A percentile compares a stretch with the other conserved stretches of the same genome.
Evolutionary conservation across 2,329 filamentous ascomycete genomes (phyloP).

Genomic region (Pestalotiopsis sp.): DNA sequence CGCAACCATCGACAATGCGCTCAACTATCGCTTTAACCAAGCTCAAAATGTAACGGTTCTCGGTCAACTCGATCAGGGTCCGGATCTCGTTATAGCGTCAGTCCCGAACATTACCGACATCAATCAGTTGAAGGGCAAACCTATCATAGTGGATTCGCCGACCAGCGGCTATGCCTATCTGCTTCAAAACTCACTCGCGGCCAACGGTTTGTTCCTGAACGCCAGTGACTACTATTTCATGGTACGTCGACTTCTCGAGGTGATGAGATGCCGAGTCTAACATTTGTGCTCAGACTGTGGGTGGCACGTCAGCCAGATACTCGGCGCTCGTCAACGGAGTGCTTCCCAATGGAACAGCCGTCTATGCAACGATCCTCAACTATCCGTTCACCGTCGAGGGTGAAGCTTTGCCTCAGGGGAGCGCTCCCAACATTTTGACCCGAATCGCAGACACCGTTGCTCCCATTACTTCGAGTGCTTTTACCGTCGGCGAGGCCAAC

Average conservation of each 20-base stretch:
- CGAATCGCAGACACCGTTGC: conserved; percentile 26
- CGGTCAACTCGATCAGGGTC: conserved; percentile 33
- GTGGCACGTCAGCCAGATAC: conserved; percentile 30
- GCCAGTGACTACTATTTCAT: conserved; percentile 17
- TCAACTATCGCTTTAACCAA: conserved; percentile 33
- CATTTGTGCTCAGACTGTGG: conserved; percentile 17
- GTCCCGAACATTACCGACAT: conserved; percentile 28
- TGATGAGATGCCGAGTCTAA: background rate
- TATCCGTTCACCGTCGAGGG: conserved; percentile 31
- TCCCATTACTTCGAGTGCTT: conserved; percentile 24
- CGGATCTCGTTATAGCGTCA: conserved; percentile 32
- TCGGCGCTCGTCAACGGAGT: conserved; percentile 26
- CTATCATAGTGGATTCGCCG: conserved; percentile 32
- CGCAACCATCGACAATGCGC: conserved; percentile 32
- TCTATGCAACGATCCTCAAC: conserved; percentile 33
- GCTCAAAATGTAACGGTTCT: conserved; percentile 29
- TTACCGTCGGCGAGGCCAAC: conserved; percentile 24
- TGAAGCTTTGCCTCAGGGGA: conserved; percentile 16
- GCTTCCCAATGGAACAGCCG: conserved; percentile 28
- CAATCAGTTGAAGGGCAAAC: conserved; percentile 26
- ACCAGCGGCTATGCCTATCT: conserved; percentile 31
- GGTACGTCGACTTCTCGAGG: conserved; percentile 6
- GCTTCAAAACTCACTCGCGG: conserved; percentile 17
- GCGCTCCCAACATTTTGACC: conserved; percentile 27
- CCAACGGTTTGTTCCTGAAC: conserved; percentile 12